Evolutionary conservation across 345 rosid genomes (phyloP), one percentile per base, ranked within the genome.

Genomic region (Hirschfeldia incana): DNA sequence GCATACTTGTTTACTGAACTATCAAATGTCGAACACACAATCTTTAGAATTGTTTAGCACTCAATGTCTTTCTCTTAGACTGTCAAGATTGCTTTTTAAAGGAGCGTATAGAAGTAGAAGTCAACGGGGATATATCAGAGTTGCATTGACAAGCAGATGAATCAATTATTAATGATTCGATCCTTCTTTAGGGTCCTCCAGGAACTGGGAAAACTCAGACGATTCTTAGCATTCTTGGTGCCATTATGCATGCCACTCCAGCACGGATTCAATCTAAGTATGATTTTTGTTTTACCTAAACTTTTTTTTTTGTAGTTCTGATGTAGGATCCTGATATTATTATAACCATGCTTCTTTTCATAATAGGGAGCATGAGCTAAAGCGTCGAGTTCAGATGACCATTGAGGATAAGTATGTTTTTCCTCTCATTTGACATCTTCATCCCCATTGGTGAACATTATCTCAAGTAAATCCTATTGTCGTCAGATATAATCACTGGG

Each of bases 181-280:
- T 72, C 34, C 29, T 82, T 78, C 69, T 84, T 55, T 80, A 94
- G 99, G 99, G 99, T 8, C 99, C 99, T 39, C 99, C 99, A 69
- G 99, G 99, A 80, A 95, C 98, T 6, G 99, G 99, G 73, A 95
- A 95, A 83, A 95, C 98, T 62, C 97, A 95, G 87, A 93, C 99
- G 36, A 93, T 95, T 82, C 94, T 95, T 78, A 92, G 96, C 16
- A 89, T 95, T 73, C 89, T 95, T 36, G 92, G 99, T 86, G 98
- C 97, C 37, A 86, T 95, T 83, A 85, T 95, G 91, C 99, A 95
- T 85, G 97, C 99, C 42, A 87, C 92, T 78, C 99, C 99, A 55
- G 88, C 88, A 60, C 86, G 94, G 81, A 73, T 90, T 68, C 88
- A 83, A 30, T 82, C 86, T 67, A 90, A 87, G 99, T 94, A 86